Conservation (phyloP, 495 filamentous ascomycete genomes). For the Aspergillus hancockii region DNA sequence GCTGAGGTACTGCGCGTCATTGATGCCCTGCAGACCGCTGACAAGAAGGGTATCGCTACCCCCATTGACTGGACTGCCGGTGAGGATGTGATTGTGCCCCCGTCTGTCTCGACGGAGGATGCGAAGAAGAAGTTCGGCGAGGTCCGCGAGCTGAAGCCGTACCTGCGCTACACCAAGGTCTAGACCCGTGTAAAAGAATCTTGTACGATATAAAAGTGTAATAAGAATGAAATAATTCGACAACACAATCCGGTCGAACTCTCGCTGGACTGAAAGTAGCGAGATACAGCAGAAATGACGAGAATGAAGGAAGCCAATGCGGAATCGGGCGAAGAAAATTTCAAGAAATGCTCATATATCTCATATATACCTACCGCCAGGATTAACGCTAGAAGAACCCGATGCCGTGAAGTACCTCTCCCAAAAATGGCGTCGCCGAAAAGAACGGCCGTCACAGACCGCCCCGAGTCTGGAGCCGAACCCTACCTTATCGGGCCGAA, state of each 20-base stretch:
- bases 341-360: too few relatives aligned
- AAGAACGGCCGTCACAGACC: too few relatives aligned
- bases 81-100: slow-evolving; percentile 69
- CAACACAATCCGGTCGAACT: background rate
- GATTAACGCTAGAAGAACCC: too few relatives aligned
- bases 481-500: too few relatives aligned
- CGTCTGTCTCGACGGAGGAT: slow-evolving; percentile 60
- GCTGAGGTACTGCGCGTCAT: slow-evolving; percentile 66
- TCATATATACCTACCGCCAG: too few relatives aligned
- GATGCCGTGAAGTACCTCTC: too few relatives aligned
- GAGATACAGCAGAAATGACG: too few relatives aligned
- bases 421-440: too few relatives aligned
- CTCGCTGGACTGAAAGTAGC: too few relatives aligned
- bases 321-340: too few relatives aligned
- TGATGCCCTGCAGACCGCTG: slow-evolving; percentile 64
- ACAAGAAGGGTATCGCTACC: slow-evolving; percentile 62
- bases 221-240: background rate
- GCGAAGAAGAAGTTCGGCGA: slow-evolving; percentile 68
- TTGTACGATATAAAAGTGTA: background rate
- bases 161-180: slow-evolving; percentile 30
- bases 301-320: too few relatives aligned
- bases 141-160: slow-evolving; percentile 66
- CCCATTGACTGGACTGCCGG: slow-evolving; percentile 66
- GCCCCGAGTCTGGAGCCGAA: too few relatives aligned
- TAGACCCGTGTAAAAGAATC: background rate